Conservation (phyloP, 805 yeast genomes). For the Candida lessepsii region DNA sequence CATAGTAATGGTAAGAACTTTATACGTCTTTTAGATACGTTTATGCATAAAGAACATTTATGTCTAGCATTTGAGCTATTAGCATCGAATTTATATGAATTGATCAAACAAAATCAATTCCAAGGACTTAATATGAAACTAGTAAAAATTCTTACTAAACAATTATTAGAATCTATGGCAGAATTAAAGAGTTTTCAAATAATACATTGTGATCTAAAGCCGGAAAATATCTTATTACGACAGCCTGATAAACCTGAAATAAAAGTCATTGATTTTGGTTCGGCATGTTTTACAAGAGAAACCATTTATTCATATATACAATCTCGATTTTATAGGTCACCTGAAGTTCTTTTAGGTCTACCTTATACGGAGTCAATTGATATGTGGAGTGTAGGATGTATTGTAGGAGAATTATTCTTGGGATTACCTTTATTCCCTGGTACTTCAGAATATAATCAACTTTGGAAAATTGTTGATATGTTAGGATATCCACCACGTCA, state of each 20-base stretch:
- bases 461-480: slow-evolving; percentile 77
- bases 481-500: slow-evolving; percentile 88
- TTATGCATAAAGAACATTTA: slow-evolving; percentile 87
- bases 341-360: slow-evolving; percentile 88
- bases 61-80: slow-evolving; percentile 90
- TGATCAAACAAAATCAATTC: slow-evolving; percentile 89
- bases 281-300: slow-evolving; percentile 90
- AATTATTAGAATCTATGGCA: slow-evolving; percentile 75
- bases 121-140: slow-evolving; percentile 82
- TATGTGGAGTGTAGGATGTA: slow-evolving; percentile 97
- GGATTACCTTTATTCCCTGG: slow-evolving; percentile 97
- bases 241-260: slow-evolving; percentile 80
- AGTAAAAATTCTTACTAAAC: slow-evolving; percentile 75
- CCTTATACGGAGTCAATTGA: slow-evolving; percentile 93
- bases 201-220: slow-evolving; percentile 95
- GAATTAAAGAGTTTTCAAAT: slow-evolving; percentile 79
- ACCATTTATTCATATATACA: slow-evolving; percentile 90
- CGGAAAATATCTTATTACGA: slow-evolving; percentile 85
- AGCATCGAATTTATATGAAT: slow-evolving; percentile 84
- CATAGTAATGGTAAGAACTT: slow-evolving; percentile 69
- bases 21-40: slow-evolving; percentile 78
- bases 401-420: slow-evolving; percentile 82
- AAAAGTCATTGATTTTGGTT: slow-evolving; percentile 93
- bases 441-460: slow-evolving; percentile 86
- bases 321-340: slow-evolving; percentile 89